Evolutionary conservation across 192 early-diverging fungal genomes (phyloP), one percentile per base, ranked within the genome.

Genomic region (Coemansia erecta): DNA sequence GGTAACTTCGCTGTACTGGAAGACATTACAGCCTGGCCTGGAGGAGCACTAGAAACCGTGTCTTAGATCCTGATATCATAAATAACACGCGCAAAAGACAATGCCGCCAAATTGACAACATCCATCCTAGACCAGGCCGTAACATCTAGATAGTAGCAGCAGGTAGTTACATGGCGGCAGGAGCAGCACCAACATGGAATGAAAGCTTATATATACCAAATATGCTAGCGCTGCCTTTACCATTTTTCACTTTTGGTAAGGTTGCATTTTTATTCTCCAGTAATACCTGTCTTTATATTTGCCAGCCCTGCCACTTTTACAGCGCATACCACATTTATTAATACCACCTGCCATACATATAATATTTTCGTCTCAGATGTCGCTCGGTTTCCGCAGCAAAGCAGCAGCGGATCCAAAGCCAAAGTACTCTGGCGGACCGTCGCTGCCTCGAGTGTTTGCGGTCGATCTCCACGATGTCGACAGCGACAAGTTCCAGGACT

Each of bases 401-500:
- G 41, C 35, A 22, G 40, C 42, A 37, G 17, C 59, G 17, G 49
- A 39, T 33, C 33, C 59, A 33, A 52, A 52, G 51, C 37, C 19
- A 39, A 60, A 46, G 35, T 19, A 53, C 44, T 39, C 43, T 9
- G n/a, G 31, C 45, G 48, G 17, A 10, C 23, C 21, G 17, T 23
- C 49, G 43, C 48, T 60, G 37, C 66, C 76, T 11, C 76, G 60
- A 17, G 56, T 72, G 2, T 79, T 79, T 56, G 76, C 76, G 0
- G 70, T 79, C 0, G 65, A 68, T 54, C 35, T 79, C n/a, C 66
- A 79, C 52, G 70, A 72, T 0, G 69, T 68, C 9, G 75, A 72
- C 33, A 62, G 56, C 60, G 63, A 66, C 55, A 69, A 65, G 56
- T 79, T 79, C 63, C 76, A 69, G 48, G 70, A 79, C 22, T 79